Base-by-base conservation (phyloP, 257 asterid genomes). In the Thymus mandschuricus region DNA sequence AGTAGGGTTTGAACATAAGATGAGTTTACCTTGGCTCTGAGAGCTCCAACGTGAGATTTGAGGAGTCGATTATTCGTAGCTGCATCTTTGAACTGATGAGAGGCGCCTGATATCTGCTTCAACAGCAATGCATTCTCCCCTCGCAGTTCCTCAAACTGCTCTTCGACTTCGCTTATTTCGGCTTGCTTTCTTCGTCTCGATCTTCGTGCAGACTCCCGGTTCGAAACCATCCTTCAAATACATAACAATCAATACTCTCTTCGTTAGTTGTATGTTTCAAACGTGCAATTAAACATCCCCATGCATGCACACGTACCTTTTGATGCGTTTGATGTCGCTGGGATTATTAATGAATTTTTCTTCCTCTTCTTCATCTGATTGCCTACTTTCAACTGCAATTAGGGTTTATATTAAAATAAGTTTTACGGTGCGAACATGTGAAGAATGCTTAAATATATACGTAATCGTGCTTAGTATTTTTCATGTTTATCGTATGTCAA, bases 131-230 rank as follows among this genome's bases (percentile, higher is more conserved):
- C 75, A 58, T 86, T 75, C 78, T 91, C 96, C 27, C 89, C 90
- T 48, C 79, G 78, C 15, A 83, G 65, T 13, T 75, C 81, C 29
- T 91, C 95, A 41, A 87, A 96, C 87, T 87, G 95, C 27, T 81
- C 87, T 58, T 92, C 96, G 29, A 92, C 90, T 21, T 86, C 97
- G 3, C 83, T 57, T 72, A 88, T 73, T 8, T 90, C 86, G 2
- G 88, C 95, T 78, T 92, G 98, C 72, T 90, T 92, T 66, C 95
- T 69, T 79, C 78, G 74, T 74, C 98, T 86, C 0, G 97, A 92
- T 29, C 97, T 92, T n/a, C 90, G 68, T 40, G 98, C 98, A 7
- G 98, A 90, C 52, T 90, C 91, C 79, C 91, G 76, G 49, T 92
- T 92, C 3, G 97, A 90, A 44, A 77, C 87, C 94, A 76, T 89